Evolutionary conservation across 768 basidiomycete species (phyloP).

Genomic region (Boletus pseudo-olivaceus): DNA sequence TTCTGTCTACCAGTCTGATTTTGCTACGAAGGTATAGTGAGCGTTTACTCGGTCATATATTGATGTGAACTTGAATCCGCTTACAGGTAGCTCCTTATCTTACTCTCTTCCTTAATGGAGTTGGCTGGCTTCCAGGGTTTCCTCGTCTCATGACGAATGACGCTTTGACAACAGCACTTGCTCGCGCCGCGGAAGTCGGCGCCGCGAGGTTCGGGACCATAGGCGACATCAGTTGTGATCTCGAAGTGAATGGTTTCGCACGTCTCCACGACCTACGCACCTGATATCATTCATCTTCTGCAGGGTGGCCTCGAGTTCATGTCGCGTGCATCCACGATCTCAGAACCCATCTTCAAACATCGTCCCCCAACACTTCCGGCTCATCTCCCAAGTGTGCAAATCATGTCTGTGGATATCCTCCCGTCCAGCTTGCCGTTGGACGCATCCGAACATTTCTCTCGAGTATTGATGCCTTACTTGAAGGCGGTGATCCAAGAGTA

Average conservation of each 20-base stretch:
- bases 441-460: constrained; percentile 74
- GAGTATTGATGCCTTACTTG: constrained; percentile 65
- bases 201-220: constrained; percentile 63
- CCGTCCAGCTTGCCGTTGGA: constrained; percentile 82
- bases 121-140: constrained; percentile 76
- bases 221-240: constrained; percentile 88
- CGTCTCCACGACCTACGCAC: not conserved
- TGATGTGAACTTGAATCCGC: not conserved
- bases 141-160: constrained; percentile 75
- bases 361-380: constrained; percentile 40
- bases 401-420: constrained; percentile 91
- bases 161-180: constrained; percentile 51
- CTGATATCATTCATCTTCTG: not conserved
- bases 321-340: constrained; percentile 71
- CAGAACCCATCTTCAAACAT: constrained; percentile 63
- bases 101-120: constrained; percentile 81
- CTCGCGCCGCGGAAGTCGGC: constrained; percentile 46
- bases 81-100: constrained; percentile 80
- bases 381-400: constrained; percentile 56
- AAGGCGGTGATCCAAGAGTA: constrained; percentile 48
- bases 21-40: constrained; percentile 56
- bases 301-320: constrained; percentile 87
- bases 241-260: constrained; percentile 48
- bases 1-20: constrained; percentile 58
- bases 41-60: not conserved